Conservation (phyloP, 169 alveolate genomes). For the Eimeria brunetti region DNA sequence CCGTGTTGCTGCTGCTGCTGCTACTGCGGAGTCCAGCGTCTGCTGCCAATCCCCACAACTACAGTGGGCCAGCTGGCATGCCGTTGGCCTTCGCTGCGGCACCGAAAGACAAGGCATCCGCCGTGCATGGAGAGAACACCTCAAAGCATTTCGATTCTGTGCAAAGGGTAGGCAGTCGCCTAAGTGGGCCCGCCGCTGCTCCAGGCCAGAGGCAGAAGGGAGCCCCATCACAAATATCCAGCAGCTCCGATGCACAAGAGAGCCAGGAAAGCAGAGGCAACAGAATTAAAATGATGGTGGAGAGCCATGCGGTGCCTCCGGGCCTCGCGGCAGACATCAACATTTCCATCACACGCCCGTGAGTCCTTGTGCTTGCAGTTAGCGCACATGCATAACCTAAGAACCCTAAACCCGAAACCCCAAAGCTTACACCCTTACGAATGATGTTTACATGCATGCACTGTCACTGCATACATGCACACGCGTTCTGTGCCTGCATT, state of each 20-base stretch:
- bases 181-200: neutral
- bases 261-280: neutral
- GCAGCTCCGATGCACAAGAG: neutral
- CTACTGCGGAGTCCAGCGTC: neutral
- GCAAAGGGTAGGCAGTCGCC: neutral
- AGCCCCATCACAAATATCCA: neutral
- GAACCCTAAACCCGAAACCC: neutral
- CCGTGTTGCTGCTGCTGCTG: neutral
- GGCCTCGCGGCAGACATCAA: conserved; percentile 18
- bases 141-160: neutral
- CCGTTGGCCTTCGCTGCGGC: neutral
- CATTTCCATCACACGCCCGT: conserved; percentile 47
- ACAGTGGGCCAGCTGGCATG: neutral
- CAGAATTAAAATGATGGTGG: neutral
- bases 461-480: too few species aligned
- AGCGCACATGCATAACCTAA: neutral
- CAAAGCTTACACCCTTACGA: neutral
- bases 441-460: neutral
- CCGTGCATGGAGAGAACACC: neutral
- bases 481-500: neutral
- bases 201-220: neutral
- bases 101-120: neutral
- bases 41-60: neutral
- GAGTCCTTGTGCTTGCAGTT: conserved; percentile 5
- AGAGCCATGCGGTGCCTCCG: conserved; percentile 44